Evolutionary conservation across 1,284 basidiomycete genomes (phyloP).

Genomic region (Uromyces viciae-fabae): DNA sequence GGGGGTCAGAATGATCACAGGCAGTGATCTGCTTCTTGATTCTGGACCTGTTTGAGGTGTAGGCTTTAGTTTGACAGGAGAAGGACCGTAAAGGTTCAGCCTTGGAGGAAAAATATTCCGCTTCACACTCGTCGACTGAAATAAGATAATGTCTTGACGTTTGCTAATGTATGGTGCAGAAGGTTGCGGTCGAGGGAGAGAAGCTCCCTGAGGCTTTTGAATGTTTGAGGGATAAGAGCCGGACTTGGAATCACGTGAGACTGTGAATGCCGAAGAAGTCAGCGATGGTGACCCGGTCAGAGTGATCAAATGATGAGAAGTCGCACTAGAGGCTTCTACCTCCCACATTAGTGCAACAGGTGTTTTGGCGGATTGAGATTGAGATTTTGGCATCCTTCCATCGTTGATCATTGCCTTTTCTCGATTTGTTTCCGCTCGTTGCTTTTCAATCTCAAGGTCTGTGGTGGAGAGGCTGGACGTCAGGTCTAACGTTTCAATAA

Average conservation of each 20-base stretch:
- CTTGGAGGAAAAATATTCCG: background rate
- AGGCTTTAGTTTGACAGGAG: background rate
- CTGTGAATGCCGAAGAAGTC: background rate
- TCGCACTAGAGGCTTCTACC: no score
- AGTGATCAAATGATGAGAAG: no score
- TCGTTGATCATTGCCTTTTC: no score
- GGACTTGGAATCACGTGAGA: background rate
- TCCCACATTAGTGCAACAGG: no score
- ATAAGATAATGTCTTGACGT: background rate
- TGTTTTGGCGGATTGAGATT: no score
- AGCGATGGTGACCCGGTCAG: background rate
- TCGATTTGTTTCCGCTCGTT: no score
- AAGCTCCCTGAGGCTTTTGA: no score
- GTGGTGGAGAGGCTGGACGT: no score
- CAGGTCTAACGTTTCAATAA: no score
- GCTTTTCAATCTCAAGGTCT: no score
- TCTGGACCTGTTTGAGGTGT: background rate
- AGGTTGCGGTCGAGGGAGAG: background rate
- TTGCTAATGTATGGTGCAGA: background rate
- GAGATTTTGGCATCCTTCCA: no score
- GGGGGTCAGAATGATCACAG: conserved; percentile 22
- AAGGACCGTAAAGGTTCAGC: background rate
- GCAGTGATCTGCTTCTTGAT: background rate
- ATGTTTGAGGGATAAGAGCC: no score
- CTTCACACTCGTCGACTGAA: conserved; percentile 1